Percentiles rank a stretch among this genome's conserved stretches.
phyloP scores from a whole-genome alignment of 2,329 filamentous ascomycete genomes.

The Sordariomycetes sp. region DNA sequence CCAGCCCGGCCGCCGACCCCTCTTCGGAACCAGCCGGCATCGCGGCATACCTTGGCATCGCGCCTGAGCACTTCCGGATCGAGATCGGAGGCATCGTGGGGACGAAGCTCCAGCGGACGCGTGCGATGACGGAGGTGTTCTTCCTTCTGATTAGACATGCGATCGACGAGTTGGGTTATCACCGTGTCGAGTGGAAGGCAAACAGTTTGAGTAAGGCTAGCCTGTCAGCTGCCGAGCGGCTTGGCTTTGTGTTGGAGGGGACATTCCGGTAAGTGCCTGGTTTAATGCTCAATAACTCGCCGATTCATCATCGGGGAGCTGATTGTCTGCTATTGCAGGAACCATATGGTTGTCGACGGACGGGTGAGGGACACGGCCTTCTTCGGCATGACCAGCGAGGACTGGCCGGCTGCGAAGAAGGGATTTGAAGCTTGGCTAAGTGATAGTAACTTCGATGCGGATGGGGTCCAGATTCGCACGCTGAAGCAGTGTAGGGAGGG shows the following conservation, averaged over 20 bases:
- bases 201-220: slow-evolving; percentile 44
- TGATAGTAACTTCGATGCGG: slow-evolving; percentile 41
- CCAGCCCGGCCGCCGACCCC: slow-evolving; percentile 12
- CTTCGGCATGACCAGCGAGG: slow-evolving; percentile 46
- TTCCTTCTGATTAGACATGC: slow-evolving; percentile 42
- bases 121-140: slow-evolving; percentile 44
- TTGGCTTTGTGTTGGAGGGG: slow-evolving; percentile 51
- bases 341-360: slow-evolving; percentile 50
- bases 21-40: slow-evolving; percentile 26
- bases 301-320: not conserved
- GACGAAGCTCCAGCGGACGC: slow-evolving; percentile 38
- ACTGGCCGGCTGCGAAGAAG: slow-evolving; percentile 39
- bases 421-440: slow-evolving; percentile 46
- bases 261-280: slow-evolving; percentile 31
- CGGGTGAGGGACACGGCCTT: slow-evolving; percentile 47
- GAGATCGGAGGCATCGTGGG: slow-evolving; percentile 51
- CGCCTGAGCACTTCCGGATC: slow-evolving; percentile 33
- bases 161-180: slow-evolving; percentile 42
- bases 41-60: slow-evolving; percentile 33
- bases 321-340: slow-evolving; percentile 14
- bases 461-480: slow-evolving; percentile 37
- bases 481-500: slow-evolving; percentile 23
- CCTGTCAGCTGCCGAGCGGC: slow-evolving; percentile 38
- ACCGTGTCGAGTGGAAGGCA: slow-evolving; percentile 55
- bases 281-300: not conserved